Conservation (phyloP, 345 rosid species). For the Syzygium aqueum region DNA sequence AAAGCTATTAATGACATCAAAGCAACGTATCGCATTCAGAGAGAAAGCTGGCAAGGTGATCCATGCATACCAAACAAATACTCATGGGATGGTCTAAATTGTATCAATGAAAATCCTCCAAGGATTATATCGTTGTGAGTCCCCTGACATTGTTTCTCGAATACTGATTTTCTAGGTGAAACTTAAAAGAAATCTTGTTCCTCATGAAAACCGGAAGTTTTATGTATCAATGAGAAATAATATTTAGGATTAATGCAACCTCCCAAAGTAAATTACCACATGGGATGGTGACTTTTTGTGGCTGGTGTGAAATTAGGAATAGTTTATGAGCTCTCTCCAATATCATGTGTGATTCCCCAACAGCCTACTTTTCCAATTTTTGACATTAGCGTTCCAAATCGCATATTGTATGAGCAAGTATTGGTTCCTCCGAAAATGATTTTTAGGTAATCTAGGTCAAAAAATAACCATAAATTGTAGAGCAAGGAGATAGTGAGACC, state of each 20-base stretch:
- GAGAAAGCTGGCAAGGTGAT: conserved; percentile 24
- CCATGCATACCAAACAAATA: conserved; percentile 6
- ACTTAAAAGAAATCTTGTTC: too few relatives aligned
- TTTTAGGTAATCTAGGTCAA: neutral
- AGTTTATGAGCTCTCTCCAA: neutral
- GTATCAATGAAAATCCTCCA: neutral
- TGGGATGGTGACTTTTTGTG: neutral
- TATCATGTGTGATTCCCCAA: neutral
- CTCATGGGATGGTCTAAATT: conserved; percentile 12
- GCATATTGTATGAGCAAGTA: neutral
- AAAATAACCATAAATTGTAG: neutral
- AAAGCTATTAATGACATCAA: conserved; percentile 13
- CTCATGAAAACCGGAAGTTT: too few relatives aligned
- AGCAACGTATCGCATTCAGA: neutral
- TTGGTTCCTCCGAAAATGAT: neutral
- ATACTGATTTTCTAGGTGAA: too few relatives aligned
- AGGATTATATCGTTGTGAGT: conserved; percentile 16
- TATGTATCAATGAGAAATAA: neutral
- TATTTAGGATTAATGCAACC: neutral
- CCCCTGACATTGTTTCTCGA: too few relatives aligned
- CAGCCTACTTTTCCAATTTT: neutral
- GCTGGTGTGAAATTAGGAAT: neutral
- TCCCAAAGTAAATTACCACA: neutral
- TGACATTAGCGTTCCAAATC: neutral
- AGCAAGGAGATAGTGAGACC: neutral